phyloP scores from a whole-genome alignment of 768 basidiomycete species.

The Tricholoma matsutake region DNA sequence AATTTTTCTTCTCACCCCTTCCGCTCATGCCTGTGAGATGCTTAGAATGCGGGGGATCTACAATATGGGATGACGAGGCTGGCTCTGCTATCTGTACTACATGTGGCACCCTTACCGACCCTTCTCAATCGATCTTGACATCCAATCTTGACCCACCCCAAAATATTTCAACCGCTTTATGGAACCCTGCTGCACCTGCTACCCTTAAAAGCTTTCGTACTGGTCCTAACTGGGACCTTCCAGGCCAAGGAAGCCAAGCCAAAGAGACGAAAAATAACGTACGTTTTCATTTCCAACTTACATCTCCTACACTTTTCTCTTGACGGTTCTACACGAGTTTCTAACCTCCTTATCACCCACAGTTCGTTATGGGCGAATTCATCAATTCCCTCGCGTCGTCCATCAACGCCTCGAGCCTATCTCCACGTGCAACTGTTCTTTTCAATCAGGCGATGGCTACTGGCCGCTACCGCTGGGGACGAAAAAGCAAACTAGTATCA shows the following conservation, averaged over 20 bases:
- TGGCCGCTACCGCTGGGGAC: conserved; percentile 69
- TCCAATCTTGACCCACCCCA: conserved; percentile 38
- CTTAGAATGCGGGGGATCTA: conserved; percentile 49
- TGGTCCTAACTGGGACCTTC: conserved; percentile 54
- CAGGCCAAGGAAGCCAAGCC: conserved; percentile 64
- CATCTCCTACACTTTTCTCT: conserved; percentile 8
- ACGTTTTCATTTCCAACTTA: conserved; percentile 22
- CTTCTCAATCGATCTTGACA: conserved; percentile 58
- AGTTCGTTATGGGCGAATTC: conserved; percentile 65
- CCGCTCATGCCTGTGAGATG: conserved; percentile 38
- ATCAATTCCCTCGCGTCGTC: conserved; percentile 58
- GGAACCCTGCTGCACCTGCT: conserved; percentile 30
- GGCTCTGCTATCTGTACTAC: conserved; percentile 60
- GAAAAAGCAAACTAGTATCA: conserved; percentile 63
- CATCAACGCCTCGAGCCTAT: conserved; percentile 56
- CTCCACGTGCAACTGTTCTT: conserved; percentile 61
- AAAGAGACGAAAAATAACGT: conserved; percentile 65
- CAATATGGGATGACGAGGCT: conserved; percentile 54
- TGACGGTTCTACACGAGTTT: conserved; percentile 14
- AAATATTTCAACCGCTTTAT: conserved; percentile 27
- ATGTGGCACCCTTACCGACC: conserved; percentile 72
- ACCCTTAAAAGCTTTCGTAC: conserved; percentile 49
- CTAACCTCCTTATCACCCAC: conserved; percentile 10
- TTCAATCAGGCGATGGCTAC: conserved; percentile 66
- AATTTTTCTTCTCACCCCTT: not conserved